Evolutionary conservation across 805 yeast species (phyloP), one percentile per base, ranked within the genome.

Genomic region (Myxozyma monticola): DNA sequence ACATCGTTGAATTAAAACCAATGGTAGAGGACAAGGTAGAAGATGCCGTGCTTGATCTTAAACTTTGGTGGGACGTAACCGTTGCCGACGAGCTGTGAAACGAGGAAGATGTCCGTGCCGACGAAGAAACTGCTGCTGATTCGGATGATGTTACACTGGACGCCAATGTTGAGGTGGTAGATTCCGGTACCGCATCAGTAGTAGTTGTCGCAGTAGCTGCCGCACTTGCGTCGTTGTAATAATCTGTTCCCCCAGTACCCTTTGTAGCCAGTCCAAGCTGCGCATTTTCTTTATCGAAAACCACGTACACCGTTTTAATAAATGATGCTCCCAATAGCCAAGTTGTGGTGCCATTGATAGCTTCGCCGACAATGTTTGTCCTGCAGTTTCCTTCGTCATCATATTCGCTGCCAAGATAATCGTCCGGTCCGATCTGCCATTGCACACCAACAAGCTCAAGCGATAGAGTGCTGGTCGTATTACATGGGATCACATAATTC

Each of bases 311-410:
- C 28, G 71, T 70, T 50, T 75, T 75, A 57, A 83, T 64, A 60
- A 83, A 82, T 2, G 79, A 71, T n/a, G 79, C 82, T 4, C 88
- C 88, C 34, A 83, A 66, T 45, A 83, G 75, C 88, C 88, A 83
- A 1, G 74, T 63, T 15, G 68, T 69, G 45, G 70, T 66, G 14
- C 64, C 60, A 29, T 64, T 62, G 12, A 68, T 59, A 24, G 68
- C 68, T n/a, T 76, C 61, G 8, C 85, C 87, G 66, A 80, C 86
- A 49, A 82, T 73, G 59, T 80, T 81, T 5, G 85, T 78, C 10
- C 82, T 80, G 69, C 88, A 83, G 61, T 76, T 73, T 0, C 84
- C 82, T 0, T 74, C 66, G 3, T 59, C 49, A 1, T 73, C 43
- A 61, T 80, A 78, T 17, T 69, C 71, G 10, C 69, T 64, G 4